Percentiles rank a stretch among this genome's conserved stretches.
Evolutionary conservation across 352 stramenopile species (phyloP).

Genomic region (Globisporangium splendens): DNA sequence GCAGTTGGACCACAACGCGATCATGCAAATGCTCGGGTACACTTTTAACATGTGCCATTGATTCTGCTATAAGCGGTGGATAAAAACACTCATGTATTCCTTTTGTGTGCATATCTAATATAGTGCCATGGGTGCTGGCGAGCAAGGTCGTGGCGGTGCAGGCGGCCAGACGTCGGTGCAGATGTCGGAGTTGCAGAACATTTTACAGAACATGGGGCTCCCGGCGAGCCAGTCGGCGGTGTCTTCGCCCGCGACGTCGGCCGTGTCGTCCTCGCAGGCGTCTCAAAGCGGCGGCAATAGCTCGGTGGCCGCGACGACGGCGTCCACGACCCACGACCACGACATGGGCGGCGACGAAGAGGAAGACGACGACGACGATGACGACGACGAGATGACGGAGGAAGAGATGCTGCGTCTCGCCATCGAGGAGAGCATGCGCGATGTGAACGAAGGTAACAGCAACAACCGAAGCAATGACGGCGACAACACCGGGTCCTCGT

Average conservation of each 20-base stretch:
- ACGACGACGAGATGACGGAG: slow-evolving; percentile 86
- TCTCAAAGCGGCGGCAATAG: slow-evolving; percentile 66
- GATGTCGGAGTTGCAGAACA: slow-evolving; percentile 86
- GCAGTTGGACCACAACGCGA: slow-evolving; percentile 86
- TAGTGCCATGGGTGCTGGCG: slow-evolving; percentile 70
- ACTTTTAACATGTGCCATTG: not conserved
- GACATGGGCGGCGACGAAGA: slow-evolving; percentile 79
- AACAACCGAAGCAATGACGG: slow-evolving; percentile 19
- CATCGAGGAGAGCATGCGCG: slow-evolving; percentile 87
- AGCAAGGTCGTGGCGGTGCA: slow-evolving; percentile 48
- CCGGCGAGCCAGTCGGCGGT: slow-evolving; percentile 60
- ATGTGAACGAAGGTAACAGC: slow-evolving; percentile 64
- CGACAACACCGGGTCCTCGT: slow-evolving; percentile 30
- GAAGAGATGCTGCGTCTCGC: slow-evolving; percentile 81
- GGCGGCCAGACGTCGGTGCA: slow-evolving; percentile 55
- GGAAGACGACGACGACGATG: slow-evolving; percentile 72
- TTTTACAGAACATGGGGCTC: slow-evolving; percentile 86
- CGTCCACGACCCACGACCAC: slow-evolving; percentile 70
- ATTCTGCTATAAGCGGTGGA: not conserved
- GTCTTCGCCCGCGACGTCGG: slow-evolving; percentile 70
- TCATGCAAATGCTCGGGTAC: slow-evolving; percentile 90
- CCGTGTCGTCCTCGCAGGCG: slow-evolving; percentile 70
- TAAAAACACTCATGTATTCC: slow-evolving; percentile 2
- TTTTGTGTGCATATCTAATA: not conserved
- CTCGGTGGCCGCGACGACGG: slow-evolving; percentile 64